Evolutionary conservation across 805 yeast genomes (phyloP).

Genomic region (Ogataea naganishii): DNA sequence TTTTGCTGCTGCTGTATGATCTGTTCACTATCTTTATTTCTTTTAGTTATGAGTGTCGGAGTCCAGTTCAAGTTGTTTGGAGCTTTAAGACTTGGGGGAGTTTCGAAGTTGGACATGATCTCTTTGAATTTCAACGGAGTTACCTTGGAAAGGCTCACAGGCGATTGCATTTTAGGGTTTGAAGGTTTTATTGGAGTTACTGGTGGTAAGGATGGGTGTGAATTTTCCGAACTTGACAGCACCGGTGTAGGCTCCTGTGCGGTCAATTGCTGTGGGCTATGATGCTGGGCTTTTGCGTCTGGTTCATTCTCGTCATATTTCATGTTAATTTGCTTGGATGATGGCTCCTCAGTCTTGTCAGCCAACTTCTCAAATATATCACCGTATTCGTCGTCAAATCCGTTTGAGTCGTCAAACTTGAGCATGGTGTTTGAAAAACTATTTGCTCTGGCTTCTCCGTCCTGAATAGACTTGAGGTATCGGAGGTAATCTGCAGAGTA

Average conservation of each 20-base stretch:
- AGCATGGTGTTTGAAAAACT: too few relatives aligned
- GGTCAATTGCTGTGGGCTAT: too few relatives aligned
- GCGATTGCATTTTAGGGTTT: slow-evolving; percentile 9
- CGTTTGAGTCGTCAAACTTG: too few relatives aligned
- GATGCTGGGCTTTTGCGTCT: too few relatives aligned
- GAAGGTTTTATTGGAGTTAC: slow-evolving; percentile 8
- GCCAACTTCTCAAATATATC: too few relatives aligned
- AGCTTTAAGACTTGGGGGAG: slow-evolving; percentile 20
- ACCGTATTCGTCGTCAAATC: neutral
- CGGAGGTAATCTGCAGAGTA: slow-evolving; percentile 37
- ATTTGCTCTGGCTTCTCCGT: too few relatives aligned
- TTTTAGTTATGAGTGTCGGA: slow-evolving; percentile 24
- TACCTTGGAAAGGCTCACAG: slow-evolving; percentile 4
- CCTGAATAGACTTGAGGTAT: slow-evolving; percentile 16
- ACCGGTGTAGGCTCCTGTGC: too few relatives aligned
- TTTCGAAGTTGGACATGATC: slow-evolving; percentile 13
- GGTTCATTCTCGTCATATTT: too few relatives aligned
- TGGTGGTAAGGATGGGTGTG: slow-evolving; percentile 3
- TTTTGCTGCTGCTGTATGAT: slow-evolving; percentile 28
- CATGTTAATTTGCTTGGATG: too few relatives aligned
- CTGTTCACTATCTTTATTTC: slow-evolving; percentile 19
- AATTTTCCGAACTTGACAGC: slow-evolving; percentile 9
- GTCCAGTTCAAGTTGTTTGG: slow-evolving; percentile 25
- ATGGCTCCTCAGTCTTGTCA: too few relatives aligned
- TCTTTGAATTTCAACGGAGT: slow-evolving; percentile 21